Conservation (phyloP, 2,329 filamentous ascomycete genomes). For the Penicillium concentricum region DNA sequence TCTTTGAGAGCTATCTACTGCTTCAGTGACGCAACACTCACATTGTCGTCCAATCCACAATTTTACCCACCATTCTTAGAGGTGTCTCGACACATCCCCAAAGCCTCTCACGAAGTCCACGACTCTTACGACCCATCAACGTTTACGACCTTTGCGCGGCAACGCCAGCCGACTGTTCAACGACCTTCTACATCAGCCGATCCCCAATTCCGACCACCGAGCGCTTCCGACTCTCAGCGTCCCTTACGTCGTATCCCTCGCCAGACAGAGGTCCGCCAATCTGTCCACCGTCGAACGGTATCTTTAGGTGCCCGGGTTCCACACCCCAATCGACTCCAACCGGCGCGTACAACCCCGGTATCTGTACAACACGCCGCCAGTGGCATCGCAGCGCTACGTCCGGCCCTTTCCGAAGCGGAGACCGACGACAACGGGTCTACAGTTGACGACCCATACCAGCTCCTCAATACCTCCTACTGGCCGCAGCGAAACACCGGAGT, state of each 20-base stretch:
- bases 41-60: conserved; percentile 36
- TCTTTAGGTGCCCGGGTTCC: conserved; percentile 46
- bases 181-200: conserved; percentile 42
- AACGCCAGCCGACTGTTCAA: conserved; percentile 47
- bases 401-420: conserved; percentile 35
- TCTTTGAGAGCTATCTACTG: conserved; percentile 13
- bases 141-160: conserved; percentile 44
- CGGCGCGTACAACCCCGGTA: conserved; percentile 29
- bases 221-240: conserved; percentile 52
- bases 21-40: conserved; percentile 21
- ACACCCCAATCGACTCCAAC: conserved; percentile 27
- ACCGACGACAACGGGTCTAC: conserved; percentile 36
- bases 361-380: conserved; percentile 25
- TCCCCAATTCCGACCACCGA: conserved; percentile 49
- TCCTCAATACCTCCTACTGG: conserved; percentile 51
- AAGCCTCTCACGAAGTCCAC: conserved; percentile 54
- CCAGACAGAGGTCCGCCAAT: conserved; percentile 47
- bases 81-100: conserved; percentile 46
- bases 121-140: conserved; percentile 52
- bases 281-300: conserved; percentile 40
- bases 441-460: conserved; percentile 30
- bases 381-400: conserved; percentile 25
- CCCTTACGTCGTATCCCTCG: conserved; percentile 55
- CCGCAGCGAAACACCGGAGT: conserved; percentile 57
- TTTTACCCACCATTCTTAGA: conserved; percentile 28